phyloP scores from a whole-genome alignment of 441 rosid species.

The Syzygium malaccense region DNA sequence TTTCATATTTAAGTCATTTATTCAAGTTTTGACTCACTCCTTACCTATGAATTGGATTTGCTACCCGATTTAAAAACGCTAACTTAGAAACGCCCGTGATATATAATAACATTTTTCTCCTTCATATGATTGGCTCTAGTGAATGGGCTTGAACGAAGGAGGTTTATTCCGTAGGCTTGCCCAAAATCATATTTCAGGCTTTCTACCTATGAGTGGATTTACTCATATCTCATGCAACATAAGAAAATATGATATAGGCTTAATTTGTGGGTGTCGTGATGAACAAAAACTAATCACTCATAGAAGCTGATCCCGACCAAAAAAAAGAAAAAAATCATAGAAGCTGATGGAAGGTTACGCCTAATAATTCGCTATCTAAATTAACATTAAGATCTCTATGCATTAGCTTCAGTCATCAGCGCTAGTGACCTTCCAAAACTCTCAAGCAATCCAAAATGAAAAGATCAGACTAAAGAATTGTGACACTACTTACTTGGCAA shows the following conservation, averaged over 20 bases:
- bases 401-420: not conserved
- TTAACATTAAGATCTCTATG: not conserved
- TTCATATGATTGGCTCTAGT: not conserved
- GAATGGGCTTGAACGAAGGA: not conserved
- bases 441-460: slow-evolving; percentile 5
- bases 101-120: not conserved
- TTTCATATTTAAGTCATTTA: not conserved
- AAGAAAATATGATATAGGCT: too few relatives aligned
- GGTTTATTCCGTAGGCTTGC: not conserved
- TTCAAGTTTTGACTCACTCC: fast-evolving
- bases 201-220: not conserved
- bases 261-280: too few relatives aligned
- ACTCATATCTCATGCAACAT: too few relatives aligned
- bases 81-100: too few relatives aligned
- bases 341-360: not conserved
- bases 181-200: not conserved
- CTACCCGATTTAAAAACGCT: not conserved
- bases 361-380: not conserved
- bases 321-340: not conserved
- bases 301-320: not conserved
- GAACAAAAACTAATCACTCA: too few relatives aligned
- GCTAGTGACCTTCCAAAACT: not conserved
- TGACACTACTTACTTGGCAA: not conserved
- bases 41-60: not conserved
- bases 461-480: not conserved